Conservation (phyloP, 805 yeast genomes). For the Saccharomycopsis capsularis region DNA sequence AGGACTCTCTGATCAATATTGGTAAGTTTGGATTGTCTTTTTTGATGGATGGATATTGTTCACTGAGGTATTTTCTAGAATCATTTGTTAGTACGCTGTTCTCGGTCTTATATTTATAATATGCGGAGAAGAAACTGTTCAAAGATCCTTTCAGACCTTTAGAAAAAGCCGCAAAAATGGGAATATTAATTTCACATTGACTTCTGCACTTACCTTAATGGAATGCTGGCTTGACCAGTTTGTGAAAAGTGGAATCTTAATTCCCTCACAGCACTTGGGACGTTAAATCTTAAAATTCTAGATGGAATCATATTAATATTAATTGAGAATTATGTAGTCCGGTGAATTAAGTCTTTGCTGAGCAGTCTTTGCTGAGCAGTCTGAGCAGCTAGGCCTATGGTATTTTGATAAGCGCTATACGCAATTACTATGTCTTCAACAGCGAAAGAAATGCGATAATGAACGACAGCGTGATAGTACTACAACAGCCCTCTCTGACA, state of each 20-base stretch:
- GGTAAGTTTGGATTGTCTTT: constrained; percentile 62
- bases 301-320: constrained; percentile 37
- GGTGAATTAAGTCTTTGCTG: background rate
- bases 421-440: too few relatives aligned
- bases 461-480: too few relatives aligned
- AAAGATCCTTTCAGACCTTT: too few relatives aligned
- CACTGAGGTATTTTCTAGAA: constrained; percentile 50
- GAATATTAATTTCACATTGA: background rate
- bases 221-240: constrained; percentile 63
- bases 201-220: constrained; percentile 41
- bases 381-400: background rate
- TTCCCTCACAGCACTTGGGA: constrained; percentile 57
- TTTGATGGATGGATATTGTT: constrained; percentile 58
- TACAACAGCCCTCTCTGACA: background rate
- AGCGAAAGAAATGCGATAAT: too few relatives aligned
- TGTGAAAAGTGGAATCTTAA: constrained; percentile 77
- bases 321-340: too few relatives aligned
- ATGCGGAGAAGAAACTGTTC: background rate
- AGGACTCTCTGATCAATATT: constrained; percentile 70
- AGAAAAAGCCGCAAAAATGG: too few relatives aligned
- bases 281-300: constrained; percentile 27
- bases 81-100: background rate
- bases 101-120: too few relatives aligned
- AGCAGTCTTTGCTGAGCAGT: background rate
- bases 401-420: too few relatives aligned